These are phyloP conservation scores for Gossypium australe DNA, from an alignment of 345 rosid genomes.

Conservation along the genomic window DNA sequence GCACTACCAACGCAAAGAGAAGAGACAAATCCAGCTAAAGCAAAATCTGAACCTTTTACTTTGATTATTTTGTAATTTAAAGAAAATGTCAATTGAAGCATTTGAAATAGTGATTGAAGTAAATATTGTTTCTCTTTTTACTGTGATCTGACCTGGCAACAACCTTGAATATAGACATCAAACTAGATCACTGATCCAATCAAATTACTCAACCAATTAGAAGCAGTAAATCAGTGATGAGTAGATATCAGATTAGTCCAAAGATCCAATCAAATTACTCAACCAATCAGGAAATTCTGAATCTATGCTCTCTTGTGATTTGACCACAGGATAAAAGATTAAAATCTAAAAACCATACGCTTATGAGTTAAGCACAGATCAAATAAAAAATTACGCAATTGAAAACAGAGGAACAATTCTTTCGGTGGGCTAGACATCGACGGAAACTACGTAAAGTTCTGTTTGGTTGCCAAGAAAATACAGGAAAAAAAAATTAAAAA, in stretches of 20 bases:
- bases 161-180: not conserved
- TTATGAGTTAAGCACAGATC: not conserved
- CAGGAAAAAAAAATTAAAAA: not conserved
- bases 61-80: not conserved
- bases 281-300: not conserved
- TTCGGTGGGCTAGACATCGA: not conserved
- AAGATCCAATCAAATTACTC: not conserved
- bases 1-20: not conserved
- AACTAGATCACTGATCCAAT: not conserved
- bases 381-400: not conserved
- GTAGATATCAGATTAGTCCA: not conserved
- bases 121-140: not conserved
- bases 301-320: not conserved
- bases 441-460: not conserved
- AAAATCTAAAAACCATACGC: not conserved
- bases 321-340: not conserved
- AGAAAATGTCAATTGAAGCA: not conserved
- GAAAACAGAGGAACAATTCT: not conserved
- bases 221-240: not conserved
- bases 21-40: not conserved
- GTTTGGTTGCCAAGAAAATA: conserved; percentile 21
- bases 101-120: not conserved
- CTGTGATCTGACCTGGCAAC: not conserved
- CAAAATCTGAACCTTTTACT: not conserved
- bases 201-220: conserved; percentile 2